phyloP scores from a whole-genome alignment of 1,139 yeast genomes.

The Geotrichum carabidarum region DNA sequence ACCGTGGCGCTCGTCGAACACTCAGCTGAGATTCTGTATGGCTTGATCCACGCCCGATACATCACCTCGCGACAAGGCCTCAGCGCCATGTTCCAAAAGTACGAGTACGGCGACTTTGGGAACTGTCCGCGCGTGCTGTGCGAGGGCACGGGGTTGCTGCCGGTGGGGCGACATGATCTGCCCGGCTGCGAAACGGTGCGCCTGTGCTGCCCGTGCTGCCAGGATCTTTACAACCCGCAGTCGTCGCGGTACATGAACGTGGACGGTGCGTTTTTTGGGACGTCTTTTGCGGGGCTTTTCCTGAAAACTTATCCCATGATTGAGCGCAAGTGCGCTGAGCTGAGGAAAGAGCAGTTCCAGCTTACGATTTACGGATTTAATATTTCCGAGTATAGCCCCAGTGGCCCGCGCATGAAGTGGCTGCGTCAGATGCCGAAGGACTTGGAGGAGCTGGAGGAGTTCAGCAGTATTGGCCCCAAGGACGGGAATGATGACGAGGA shows the following conservation, averaged over 20 bases:
- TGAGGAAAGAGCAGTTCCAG: conserved; percentile 54
- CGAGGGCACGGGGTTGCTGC: conserved; percentile 86
- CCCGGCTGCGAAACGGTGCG: conserved; percentile 91
- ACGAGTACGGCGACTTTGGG: conserved; percentile 85
- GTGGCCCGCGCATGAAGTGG: conserved; percentile 97
- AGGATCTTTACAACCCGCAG: conserved; percentile 82
- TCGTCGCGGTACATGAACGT: conserved; percentile 78
- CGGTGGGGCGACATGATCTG: conserved; percentile 85
- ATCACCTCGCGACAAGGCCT: conserved; percentile 86
- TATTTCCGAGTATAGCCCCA: conserved; percentile 63
- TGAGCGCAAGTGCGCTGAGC: conserved; percentile 47
- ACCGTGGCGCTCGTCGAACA: conserved; percentile 75
- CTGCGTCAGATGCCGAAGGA: conserved; percentile 64
- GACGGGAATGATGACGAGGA: not conserved
- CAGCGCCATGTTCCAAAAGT: conserved; percentile 92
- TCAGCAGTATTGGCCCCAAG: not conserved
- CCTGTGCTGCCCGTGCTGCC: conserved; percentile 89
- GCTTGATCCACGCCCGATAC: conserved; percentile 88
- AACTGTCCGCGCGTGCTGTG: conserved; percentile 87
- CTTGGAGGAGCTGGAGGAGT: conserved; percentile 14
- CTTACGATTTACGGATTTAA: conserved; percentile 84
- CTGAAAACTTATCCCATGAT: conserved; percentile 86
- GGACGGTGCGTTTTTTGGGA: conserved; percentile 96
- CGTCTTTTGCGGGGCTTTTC: conserved; percentile 89
- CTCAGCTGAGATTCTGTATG: conserved; percentile 86